These are phyloP conservation scores for Fusarium graminum DNA, from an alignment of 2,329 filamentous ascomycete species.

Conservation along the genomic window DNA sequence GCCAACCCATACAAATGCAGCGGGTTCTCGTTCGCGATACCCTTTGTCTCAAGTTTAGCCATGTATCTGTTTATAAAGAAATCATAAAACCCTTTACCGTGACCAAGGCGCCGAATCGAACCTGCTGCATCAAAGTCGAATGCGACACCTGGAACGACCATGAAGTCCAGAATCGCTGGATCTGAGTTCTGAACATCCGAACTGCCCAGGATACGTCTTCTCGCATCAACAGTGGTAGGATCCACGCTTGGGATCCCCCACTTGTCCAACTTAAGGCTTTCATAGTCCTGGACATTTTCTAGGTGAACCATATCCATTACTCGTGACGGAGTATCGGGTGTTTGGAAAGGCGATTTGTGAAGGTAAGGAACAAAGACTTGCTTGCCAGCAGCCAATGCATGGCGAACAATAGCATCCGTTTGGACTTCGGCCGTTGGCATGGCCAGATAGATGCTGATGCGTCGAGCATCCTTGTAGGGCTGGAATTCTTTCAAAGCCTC, in stretches of 20 bases:
- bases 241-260: slow-evolving; percentile 96
- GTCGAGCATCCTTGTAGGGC: slow-evolving; percentile 80
- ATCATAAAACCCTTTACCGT: slow-evolving; percentile 98
- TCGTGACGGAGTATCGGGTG: slow-evolving; percentile 66
- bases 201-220: slow-evolving; percentile 80
- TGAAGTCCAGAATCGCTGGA: slow-evolving; percentile 77
- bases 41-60: slow-evolving; percentile 57
- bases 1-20: slow-evolving; percentile 79
- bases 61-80: slow-evolving; percentile 84
- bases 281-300: slow-evolving; percentile 79
- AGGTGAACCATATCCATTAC: slow-evolving; percentile 97
- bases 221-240: slow-evolving; percentile 70
- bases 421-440: slow-evolving; percentile 92
- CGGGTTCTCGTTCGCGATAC: slow-evolving; percentile 53
- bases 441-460: slow-evolving; percentile 89
- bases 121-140: slow-evolving; percentile 76
- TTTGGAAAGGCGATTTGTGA: slow-evolving; percentile 68
- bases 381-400: slow-evolving; percentile 83
- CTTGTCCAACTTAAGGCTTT: slow-evolving; percentile 79
- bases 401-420: slow-evolving; percentile 82
- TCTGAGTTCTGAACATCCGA: slow-evolving; percentile 60
- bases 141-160: slow-evolving; percentile 92
- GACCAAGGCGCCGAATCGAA: slow-evolving; percentile 81
- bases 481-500: slow-evolving; percentile 74
- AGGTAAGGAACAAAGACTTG: slow-evolving; percentile 93